Evolutionary conservation across 163 green algal species (phyloP).

Genomic region (Scenedesmus sp.): DNA sequence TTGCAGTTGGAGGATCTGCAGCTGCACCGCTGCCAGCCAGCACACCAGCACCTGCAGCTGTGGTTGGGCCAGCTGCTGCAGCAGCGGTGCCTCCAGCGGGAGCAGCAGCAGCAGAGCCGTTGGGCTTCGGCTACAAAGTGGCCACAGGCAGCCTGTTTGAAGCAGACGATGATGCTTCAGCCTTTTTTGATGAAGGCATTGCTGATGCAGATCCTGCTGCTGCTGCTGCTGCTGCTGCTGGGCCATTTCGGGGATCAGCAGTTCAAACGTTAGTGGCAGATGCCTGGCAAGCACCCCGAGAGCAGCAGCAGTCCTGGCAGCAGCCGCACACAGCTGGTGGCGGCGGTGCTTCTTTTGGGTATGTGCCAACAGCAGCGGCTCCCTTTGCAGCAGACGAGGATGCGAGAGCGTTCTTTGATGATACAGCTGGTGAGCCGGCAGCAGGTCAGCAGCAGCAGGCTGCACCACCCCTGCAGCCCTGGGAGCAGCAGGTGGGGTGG

Average conservation of each 20-base stretch:
- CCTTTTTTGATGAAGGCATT: neutral
- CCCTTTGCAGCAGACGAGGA: neutral
- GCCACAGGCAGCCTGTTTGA: slow-evolving; percentile 13
- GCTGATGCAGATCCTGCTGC: slow-evolving; percentile 1
- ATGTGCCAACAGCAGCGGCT: neutral
- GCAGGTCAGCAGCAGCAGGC: neutral
- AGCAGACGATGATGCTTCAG: slow-evolving; percentile 22
- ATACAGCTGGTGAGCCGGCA: neutral
- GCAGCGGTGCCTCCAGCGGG: neutral
- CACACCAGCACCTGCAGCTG: neutral
- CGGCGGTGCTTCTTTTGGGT: neutral
- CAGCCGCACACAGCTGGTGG: neutral
- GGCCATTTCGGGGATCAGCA: too few species aligned
- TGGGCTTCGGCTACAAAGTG: neutral
- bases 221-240: neutral
- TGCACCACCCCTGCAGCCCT: neutral
- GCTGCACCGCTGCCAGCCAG: neutral
- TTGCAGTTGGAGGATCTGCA: neutral
- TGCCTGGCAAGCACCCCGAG: neutral
- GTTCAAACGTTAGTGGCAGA: neutral
- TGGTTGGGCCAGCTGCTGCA: neutral
- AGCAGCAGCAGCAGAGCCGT: neutral
- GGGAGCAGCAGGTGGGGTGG: neutral
- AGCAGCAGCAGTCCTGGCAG: neutral
- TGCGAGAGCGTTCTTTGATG: neutral